phyloP scores from a whole-genome alignment of 805 yeast genomes.

The Starmerella tilneyi region DNA sequence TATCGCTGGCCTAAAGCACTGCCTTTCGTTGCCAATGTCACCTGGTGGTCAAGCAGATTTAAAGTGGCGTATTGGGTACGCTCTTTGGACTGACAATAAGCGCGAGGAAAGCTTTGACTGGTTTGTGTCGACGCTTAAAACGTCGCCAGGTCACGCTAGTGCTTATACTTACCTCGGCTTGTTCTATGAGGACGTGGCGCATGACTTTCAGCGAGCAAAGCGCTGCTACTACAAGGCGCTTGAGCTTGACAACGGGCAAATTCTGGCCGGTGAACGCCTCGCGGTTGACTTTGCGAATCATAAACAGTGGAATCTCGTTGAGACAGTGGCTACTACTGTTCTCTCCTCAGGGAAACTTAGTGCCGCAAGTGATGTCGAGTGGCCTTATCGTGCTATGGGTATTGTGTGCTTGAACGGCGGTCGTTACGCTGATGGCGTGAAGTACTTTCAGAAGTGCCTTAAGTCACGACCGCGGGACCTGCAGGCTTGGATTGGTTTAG shows the following conservation, averaged over 20 bases:
- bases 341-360: conserved; percentile 45
- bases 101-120: conserved; percentile 45
- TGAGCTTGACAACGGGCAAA: conserved; percentile 70
- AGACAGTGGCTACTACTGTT: conserved; percentile 56
- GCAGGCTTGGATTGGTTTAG: conserved; percentile 89
- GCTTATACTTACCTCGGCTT: conserved; percentile 74
- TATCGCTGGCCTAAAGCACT: conserved; percentile 32
- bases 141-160: conserved; percentile 57
- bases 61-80: conserved; percentile 65
- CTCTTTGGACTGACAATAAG: conserved; percentile 35
- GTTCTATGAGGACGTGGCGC: conserved; percentile 49
- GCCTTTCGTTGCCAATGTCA: conserved; percentile 41
- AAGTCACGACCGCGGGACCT: conserved; percentile 56
- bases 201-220: conserved; percentile 58
- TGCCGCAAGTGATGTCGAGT: conserved; percentile 29
- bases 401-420: conserved; percentile 60
- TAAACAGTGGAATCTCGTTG: conserved; percentile 78
- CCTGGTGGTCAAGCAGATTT: conserved; percentile 37
- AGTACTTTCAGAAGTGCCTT: conserved; percentile 78
- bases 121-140: conserved; percentile 50
- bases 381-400: conserved; percentile 90
- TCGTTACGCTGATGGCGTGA: conserved; percentile 69
- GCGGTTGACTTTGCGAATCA: conserved; percentile 57
- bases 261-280: conserved; percentile 61
- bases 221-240: conserved; percentile 85